These are phyloP conservation scores for Fomitiporia mediterranea DNA, from an alignment of 1,284 basidiomycete species.

Conservation along the genomic window DNA sequence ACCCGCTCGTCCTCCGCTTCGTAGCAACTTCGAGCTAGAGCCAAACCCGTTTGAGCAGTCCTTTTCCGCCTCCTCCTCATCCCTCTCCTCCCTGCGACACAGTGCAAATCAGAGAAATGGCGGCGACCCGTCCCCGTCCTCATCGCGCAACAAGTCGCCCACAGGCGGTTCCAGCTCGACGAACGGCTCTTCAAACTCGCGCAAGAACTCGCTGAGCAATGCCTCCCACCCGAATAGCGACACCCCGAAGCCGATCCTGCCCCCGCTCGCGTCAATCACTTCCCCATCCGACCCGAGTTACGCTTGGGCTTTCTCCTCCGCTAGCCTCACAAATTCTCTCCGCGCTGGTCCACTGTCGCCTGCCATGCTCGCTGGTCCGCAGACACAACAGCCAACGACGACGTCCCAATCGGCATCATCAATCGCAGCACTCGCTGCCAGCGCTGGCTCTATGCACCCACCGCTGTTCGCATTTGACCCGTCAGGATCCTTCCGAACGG, in stretches of 20 bases:
- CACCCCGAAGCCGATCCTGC: constrained; percentile 62
- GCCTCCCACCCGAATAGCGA: constrained; percentile 22
- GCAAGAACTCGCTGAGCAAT: constrained; percentile 15
- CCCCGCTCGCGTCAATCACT: constrained; percentile 81
- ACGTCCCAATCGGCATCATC: constrained; percentile 30
- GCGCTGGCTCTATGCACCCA: constrained; percentile 19
- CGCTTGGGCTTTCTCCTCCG: constrained; percentile 62
- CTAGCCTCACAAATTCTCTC: constrained; percentile 68
- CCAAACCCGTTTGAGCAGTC: constrained; percentile 97
- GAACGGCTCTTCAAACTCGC: constrained; percentile 4
- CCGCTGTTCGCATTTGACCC: constrained; percentile 62
- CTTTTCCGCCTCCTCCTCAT: constrained; percentile 55
- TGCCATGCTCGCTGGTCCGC: constrained; percentile 91
- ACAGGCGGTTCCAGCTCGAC: neutral
- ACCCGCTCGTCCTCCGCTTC: constrained; percentile 30
- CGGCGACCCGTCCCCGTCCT: constrained; percentile 30
- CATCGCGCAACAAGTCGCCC: constrained; percentile 31
- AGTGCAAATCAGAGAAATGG: constrained; percentile 22
- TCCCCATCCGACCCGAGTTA: constrained; percentile 78
- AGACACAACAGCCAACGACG: constrained; percentile 36
- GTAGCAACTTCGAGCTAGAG: constrained; percentile 77
- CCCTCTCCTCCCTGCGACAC: constrained; percentile 46
- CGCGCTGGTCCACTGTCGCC: constrained; percentile 90
- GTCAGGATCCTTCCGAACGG: constrained; percentile 64
- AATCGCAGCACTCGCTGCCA: constrained; percentile 25